These are phyloP conservation scores for Kalanchoe fedtschenkoi DNA, from an alignment of 164 flowering plant species.

Conservation along the genomic window DNA sequence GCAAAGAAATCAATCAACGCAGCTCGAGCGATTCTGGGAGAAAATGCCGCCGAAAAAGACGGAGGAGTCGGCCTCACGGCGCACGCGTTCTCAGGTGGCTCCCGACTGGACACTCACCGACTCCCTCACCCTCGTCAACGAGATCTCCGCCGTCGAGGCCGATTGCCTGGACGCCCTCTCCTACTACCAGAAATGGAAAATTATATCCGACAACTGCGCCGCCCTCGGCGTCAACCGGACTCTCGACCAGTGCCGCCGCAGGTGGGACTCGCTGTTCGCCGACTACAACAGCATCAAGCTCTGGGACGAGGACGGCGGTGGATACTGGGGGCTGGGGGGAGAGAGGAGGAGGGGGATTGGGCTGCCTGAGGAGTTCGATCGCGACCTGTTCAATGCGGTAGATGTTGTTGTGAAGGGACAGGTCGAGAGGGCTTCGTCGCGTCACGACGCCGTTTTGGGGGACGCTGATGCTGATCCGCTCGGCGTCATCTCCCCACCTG, in stretches of 20 bases:
- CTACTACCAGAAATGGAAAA: slow-evolving; percentile 51
- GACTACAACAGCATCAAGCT: slow-evolving; percentile 34
- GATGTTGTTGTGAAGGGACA: slow-evolving; percentile 17
- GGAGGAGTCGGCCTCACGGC: slow-evolving; percentile 9
- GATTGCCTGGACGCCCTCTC: slow-evolving; percentile 37
- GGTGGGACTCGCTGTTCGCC: slow-evolving; percentile 45
- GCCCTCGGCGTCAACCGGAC: slow-evolving; percentile 31
- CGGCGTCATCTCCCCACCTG: not conserved
- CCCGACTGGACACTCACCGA: slow-evolving; percentile 41
- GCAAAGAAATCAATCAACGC: no score
- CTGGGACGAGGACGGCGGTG: slow-evolving; percentile 38
- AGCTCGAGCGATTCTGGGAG: no score
- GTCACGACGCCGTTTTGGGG: slow-evolving; percentile 30
- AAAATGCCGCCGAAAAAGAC: not conserved
- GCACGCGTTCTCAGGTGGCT: slow-evolving; percentile 45
- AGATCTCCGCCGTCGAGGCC: slow-evolving; percentile 36
- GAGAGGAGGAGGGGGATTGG: slow-evolving; percentile 26
- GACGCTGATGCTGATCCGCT: slow-evolving; percentile 19
- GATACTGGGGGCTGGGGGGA: slow-evolving; percentile 36
- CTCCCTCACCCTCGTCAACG: slow-evolving; percentile 38
- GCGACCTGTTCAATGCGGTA: slow-evolving; percentile 31
- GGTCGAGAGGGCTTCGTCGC: slow-evolving; percentile 24
- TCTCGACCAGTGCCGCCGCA: slow-evolving; percentile 40
- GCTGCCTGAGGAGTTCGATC: slow-evolving; percentile 34
- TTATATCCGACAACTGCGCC: slow-evolving; percentile 39